Evolutionary conservation across 345 rosid species (phyloP), one percentile per base, ranked within the genome.

Genomic region (Hibiscus trionum): DNA sequence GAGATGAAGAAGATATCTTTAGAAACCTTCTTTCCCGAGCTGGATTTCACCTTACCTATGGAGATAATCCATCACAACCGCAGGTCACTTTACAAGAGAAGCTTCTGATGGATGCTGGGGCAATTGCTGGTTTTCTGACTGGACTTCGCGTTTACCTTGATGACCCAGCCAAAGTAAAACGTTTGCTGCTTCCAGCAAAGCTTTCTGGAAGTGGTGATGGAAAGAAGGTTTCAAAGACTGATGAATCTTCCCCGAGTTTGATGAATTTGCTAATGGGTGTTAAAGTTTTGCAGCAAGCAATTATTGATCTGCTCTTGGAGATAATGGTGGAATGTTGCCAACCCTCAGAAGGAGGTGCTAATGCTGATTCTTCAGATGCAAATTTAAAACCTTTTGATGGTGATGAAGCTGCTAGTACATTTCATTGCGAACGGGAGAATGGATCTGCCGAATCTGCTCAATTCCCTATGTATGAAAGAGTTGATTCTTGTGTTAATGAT

Each of bases 81-180:
- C 96, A 93, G 84, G 91, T 90, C 70, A 90, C 91, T 17, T 81
- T 90, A 72, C 81, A 91, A 63, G 96, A 90, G 80, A 96, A 93
- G 86, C 98, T 93, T 83, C 82, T 96, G 70, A 96, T 93, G 97
- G 99, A 96, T 82, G 99, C 99, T 52, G 96, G 99, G 63, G 97
- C 99, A 27, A 91, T 96, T 78, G 97, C 99, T 65, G 98, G 99
- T 80, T 96, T 96, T 86, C 86, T 96, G 76, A 89, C 98, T 29
- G 93, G 98, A 46, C 84, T 96, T 77, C 99, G 99, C 61, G 90
- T 96, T 58, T 90, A 96, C 80, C 96, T 96, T 60, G 97, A 93
- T 70, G 99, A 96, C 80, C 99, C 99, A 63, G 89, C 90, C 68
- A 96, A 96, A 87, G 99, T 91, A 77, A 96, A 96, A 85, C 90